A percentile compares a stretch with the other conserved stretches of the same genome.
Conservation (phyloP, 345 rosid genomes). For the Conringia planisiliqua region DNA sequence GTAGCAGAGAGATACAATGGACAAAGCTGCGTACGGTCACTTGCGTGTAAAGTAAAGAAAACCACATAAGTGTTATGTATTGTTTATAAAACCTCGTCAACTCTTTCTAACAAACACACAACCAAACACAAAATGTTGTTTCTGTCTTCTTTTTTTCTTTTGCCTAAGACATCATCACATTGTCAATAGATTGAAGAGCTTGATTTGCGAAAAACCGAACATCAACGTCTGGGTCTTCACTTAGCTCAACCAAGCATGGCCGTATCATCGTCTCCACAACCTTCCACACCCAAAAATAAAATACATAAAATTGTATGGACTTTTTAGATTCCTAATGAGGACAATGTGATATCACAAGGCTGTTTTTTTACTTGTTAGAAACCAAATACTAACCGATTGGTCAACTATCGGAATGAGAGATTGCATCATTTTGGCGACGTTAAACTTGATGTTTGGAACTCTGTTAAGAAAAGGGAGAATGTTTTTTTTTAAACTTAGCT, state of each 20-base stretch:
- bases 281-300: conserved; percentile 29
- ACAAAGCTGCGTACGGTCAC: not conserved
- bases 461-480: conserved; percentile 32
- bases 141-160: not conserved
- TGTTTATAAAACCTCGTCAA: conserved; percentile 4
- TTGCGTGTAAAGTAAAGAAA: not conserved
- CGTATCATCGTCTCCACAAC: conserved; percentile 73
- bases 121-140: not conserved
- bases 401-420: conserved; percentile 77
- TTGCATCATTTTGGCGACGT: conserved; percentile 89
- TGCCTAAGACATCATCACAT: conserved; percentile 72
- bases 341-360: not conserved
- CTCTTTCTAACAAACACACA: conserved; percentile 4
- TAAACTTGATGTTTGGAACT: conserved; percentile 92
- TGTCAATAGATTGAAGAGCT: conserved; percentile 72
- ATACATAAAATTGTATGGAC: not conserved
- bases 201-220: conserved; percentile 79
- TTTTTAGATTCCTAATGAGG: not conserved
- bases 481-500: not conserved
- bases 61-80: not conserved
- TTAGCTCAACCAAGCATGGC: conserved; percentile 75
- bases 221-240: conserved; percentile 91
- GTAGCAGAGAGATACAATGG: not conserved
- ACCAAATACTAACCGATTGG: conserved; percentile 63
- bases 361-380: not conserved